Conservation (phyloP, 78 protist genomes). For the Neovahlkampfia damariscottae region DNA sequence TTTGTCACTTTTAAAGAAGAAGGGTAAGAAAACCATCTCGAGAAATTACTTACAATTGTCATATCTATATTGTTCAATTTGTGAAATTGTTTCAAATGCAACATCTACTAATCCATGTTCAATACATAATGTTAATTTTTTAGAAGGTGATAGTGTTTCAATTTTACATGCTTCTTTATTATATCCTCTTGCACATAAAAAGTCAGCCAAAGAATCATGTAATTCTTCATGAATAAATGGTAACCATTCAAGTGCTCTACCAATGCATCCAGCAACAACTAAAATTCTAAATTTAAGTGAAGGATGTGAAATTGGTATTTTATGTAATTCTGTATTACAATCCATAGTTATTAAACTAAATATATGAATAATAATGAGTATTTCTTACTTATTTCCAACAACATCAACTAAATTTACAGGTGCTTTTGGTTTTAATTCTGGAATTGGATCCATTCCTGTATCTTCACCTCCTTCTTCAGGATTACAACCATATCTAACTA, state of each 20-base stretch:
- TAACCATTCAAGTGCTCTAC: background rate
- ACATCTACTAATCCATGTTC: background rate
- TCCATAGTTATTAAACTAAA: background rate
- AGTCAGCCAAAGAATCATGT: background rate
- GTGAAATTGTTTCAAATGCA: too few species aligned
- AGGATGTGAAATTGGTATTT: background rate
- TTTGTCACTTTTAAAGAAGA: too few species aligned
- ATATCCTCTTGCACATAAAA: background rate
- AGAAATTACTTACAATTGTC: too few species aligned
- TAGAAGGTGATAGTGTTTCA: background rate
- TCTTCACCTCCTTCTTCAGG: background rate
- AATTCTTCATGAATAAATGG: background rate
- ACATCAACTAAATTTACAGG: background rate
- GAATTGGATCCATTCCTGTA: background rate
- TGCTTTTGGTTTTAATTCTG: background rate
- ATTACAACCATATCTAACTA: background rate
- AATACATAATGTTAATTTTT: background rate
- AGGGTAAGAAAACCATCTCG: too few species aligned
- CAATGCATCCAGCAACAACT: background rate
- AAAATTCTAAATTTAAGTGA: background rate
- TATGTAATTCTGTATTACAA: background rate
- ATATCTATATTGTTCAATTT: too few species aligned
- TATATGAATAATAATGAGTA: too few species aligned
- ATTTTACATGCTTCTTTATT: background rate
- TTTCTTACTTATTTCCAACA: background rate